Base-by-base conservation (phyloP, 1,284 basidiomycete species). In the Afroboletus lepidellus region DNA sequence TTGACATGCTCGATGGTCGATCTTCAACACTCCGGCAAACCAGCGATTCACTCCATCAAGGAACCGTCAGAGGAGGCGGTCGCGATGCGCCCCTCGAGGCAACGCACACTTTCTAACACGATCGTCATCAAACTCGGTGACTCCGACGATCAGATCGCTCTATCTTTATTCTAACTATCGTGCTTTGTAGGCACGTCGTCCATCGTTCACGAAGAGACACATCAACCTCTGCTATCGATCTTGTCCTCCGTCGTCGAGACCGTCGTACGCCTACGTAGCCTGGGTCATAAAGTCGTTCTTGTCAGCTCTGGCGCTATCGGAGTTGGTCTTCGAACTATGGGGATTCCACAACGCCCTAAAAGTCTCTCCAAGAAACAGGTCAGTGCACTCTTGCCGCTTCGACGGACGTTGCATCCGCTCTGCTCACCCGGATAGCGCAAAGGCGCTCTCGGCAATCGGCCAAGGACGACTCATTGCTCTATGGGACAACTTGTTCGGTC, bases 291-390 rank as follows among this genome's bases (percentile, higher is more conserved):
- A 60, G 93, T 99, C 51, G 92, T 98, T 3, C 83, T 99, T 13
- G 94, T 98, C 51, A 94, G 90, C 59, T 97, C 94, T 12, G 96
- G 96, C 0, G 97, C 96, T 15, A 98, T 99, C 52, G 97, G 90
- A 1, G 92, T 98, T 33, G 97, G 96, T 0, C 71, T 98, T 50
- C 87, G 94, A 64, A 81, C 94, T 39, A 99, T 99, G 96, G 79
- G 85, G 30, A 74, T 97, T 58, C 80, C 85, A 16, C 84, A 82
- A 51, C 79, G 82, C 54, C 92, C 94, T 2, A 96, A 95, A 63
- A 85, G 81, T 50, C 72, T 99, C 15, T 87, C 90, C 4, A 92
- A 92, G 51, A 95, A 96, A 70, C 95, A 98, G 79, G 92, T 87
- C 51, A 43, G 64, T 57, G 24, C 32, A 29, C 37, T 36, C 11